phyloP scores from a whole-genome alignment of 768 basidiomycete species.

The Steccherinum ochraceum region DNA sequence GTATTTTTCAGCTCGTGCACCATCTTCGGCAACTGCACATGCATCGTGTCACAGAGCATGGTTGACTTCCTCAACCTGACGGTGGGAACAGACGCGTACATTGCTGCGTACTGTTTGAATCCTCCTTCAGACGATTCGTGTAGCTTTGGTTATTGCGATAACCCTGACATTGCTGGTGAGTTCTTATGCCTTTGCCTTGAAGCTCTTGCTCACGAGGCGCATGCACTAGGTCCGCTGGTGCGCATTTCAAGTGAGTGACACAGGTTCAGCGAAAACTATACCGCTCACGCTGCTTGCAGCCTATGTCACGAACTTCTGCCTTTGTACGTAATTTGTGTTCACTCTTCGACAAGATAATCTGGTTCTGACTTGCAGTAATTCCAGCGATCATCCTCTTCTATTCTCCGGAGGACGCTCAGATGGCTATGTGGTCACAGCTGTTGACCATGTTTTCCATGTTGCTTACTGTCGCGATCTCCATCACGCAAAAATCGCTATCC shows the following conservation, averaged over 20 bases:
- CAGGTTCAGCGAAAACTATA: not conserved
- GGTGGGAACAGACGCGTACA: not conserved
- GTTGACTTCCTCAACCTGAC: not conserved
- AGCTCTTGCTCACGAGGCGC: not conserved
- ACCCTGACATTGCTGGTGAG: not conserved
- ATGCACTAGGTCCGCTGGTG: not conserved
- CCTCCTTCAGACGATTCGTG: not conserved
- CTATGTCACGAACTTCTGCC: not conserved
- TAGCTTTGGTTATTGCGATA: not conserved
- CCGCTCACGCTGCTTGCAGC: not conserved
- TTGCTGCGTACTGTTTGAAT: not conserved
- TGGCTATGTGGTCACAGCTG: not conserved
- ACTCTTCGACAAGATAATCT: not conserved
- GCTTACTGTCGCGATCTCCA: not conserved
- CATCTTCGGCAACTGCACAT: not conserved
- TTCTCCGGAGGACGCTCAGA: not conserved
- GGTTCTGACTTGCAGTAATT: not conserved
- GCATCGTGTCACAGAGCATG: not conserved
- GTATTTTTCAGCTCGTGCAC: not conserved
- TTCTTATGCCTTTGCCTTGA: not conserved
- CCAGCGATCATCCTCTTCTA: not conserved
- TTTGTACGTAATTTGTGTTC: not conserved
- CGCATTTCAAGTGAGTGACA: not conserved
- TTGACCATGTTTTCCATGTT: not conserved
- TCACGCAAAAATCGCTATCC: not conserved